Conservation (phyloP, 768 basidiomycete genomes). For the Phylloporus sp. region DNA sequence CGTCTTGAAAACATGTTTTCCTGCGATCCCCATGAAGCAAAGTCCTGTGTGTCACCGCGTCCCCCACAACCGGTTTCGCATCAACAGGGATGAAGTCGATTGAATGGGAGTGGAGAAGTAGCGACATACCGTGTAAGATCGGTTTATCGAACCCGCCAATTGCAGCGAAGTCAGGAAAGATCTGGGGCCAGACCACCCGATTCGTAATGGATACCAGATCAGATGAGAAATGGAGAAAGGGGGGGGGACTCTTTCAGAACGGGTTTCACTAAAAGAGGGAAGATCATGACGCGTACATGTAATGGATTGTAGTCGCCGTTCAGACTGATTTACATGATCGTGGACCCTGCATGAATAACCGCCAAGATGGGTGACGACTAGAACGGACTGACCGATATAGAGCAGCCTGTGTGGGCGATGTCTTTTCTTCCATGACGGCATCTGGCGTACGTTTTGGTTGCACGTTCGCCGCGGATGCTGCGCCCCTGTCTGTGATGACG, state of each 20-base stretch:
- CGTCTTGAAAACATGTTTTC: conserved; percentile 85
- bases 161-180: conserved; percentile 89
- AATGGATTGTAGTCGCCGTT: conserved; percentile 92
- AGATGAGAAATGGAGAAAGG: not conserved
- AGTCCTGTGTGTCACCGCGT: conserved; percentile 44
- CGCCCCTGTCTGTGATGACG: conserved; percentile 68
- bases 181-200: conserved; percentile 39
- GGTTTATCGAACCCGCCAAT: conserved; percentile 95
- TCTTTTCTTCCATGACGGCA: conserved; percentile 85
- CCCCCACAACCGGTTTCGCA: not conserved
- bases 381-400: conserved; percentile 70
- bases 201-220: not conserved
- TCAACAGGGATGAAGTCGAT: not conserved
- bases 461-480: conserved; percentile 77
- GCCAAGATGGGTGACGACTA: not conserved
- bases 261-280: not conserved
- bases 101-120: not conserved
- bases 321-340: conserved; percentile 43
- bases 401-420: conserved; percentile 76
- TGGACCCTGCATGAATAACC: not conserved
- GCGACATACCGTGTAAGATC: conserved; percentile 60
- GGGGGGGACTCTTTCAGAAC: conserved; percentile 1
- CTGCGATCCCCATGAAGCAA: conserved; percentile 89
- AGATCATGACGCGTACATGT: conserved; percentile 50
- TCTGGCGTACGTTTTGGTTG: conserved; percentile 85